phyloP scores from a whole-genome alignment of 352 stramenopile species.

The Phytophthora nicotianae region DNA sequence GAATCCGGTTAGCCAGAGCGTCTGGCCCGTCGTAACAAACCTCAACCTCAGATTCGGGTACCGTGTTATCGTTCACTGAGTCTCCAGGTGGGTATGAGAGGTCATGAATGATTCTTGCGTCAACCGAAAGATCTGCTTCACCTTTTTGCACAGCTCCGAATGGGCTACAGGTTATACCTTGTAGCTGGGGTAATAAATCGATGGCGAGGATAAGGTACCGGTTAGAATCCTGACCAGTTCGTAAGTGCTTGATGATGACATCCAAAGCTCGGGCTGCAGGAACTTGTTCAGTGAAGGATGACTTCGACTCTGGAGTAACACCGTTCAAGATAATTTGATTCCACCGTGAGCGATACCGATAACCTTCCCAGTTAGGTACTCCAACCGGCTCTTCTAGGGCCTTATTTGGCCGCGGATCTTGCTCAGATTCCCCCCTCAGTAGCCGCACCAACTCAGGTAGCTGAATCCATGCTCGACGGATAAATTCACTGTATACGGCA shows the following conservation, averaged over 20 bases:
- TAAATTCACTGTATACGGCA: slow-evolving; percentile 12
- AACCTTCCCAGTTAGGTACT: neutral
- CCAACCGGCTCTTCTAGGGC: neutral
- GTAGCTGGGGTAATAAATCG: neutral
- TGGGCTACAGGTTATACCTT: slow-evolving; percentile 16
- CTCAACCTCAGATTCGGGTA: neutral
- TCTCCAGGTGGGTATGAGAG: slow-evolving; percentile 6
- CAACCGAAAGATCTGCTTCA: neutral
- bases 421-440: slow-evolving; percentile 7
- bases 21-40: slow-evolving; percentile 6
- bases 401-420: slow-evolving; percentile 17
- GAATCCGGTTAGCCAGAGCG: neutral
- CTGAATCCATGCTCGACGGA: neutral
- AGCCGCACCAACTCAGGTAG: slow-evolving; percentile 17
- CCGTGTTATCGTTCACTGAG: slow-evolving; percentile 18
- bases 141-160: slow-evolving; percentile 24
- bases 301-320: too few species aligned
- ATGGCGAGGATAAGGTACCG: slow-evolving; percentile 22
- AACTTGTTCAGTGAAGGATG: too few species aligned
- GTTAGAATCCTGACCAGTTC: slow-evolving; percentile 11
- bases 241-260: slow-evolving; percentile 7
- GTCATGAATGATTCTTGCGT: slow-evolving; percentile 24
- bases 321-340: slow-evolving; percentile 1
- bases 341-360: slow-evolving; percentile 2
- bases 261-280: slow-evolving; percentile 16